A percentile compares a stretch with the other conserved stretches of the same genome.
These are phyloP conservation scores for Quercus gilva DNA, from an alignment of 306 rosid species.

Conservation along the genomic window DNA sequence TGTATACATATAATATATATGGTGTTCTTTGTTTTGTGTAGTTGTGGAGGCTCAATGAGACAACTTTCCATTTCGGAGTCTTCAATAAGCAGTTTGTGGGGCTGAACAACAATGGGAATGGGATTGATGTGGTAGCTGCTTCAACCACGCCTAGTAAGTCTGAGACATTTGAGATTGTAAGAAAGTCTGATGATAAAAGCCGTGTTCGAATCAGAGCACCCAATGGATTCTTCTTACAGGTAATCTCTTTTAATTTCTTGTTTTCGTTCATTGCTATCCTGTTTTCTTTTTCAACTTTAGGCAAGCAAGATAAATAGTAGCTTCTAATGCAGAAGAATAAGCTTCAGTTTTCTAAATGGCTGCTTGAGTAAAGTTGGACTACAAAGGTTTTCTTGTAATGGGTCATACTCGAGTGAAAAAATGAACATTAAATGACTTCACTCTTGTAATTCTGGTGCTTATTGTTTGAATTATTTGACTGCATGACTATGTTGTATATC, in stretches of 20 bases:
- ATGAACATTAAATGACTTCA: too few relatives aligned
- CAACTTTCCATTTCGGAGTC: constrained; percentile 52
- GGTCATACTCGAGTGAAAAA: too few relatives aligned
- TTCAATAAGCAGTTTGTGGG: constrained; percentile 66
- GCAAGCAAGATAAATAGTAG: neutral
- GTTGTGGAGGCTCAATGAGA: constrained; percentile 75
- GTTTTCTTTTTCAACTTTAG: neutral
- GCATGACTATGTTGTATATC: constrained; percentile 30
- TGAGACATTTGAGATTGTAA: constrained; percentile 40
- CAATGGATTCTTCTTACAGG: constrained; percentile 68
- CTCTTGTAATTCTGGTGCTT: neutral
- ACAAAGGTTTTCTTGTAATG: too few relatives aligned
- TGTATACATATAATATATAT: neutral
- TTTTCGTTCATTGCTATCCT: neutral
- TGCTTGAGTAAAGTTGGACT: neutral
- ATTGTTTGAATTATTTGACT: neutral
- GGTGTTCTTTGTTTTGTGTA: constrained; percentile 5
- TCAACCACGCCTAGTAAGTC: constrained; percentile 29
- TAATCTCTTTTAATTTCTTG: neutral
- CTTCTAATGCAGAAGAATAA: neutral
- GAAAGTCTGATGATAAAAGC: constrained; percentile 31
- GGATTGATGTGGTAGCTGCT: constrained; percentile 42
- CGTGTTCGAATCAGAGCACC: constrained; percentile 59
- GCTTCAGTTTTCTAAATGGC: neutral
- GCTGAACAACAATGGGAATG: constrained; percentile 17